Conservation (phyloP, 371 early-diverging fungal species). For the Dinochytrium kinnereticum region DNA sequence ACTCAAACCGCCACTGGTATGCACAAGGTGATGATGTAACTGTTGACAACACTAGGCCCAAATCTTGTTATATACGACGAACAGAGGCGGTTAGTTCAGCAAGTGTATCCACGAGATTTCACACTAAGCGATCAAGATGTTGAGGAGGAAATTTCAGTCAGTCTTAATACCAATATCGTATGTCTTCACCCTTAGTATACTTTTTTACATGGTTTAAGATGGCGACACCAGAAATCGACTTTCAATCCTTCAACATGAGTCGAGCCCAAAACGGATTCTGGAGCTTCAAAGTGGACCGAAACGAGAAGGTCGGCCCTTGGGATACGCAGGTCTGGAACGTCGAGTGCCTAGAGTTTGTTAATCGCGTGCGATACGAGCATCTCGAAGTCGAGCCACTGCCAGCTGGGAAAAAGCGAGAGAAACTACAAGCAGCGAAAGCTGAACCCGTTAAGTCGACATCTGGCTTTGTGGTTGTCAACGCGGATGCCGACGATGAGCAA, state of each 20-base stretch:
- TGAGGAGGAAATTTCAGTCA: constrained; percentile 50
- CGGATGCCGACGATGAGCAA: constrained; percentile 25
- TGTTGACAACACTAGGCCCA: constrained; percentile 21
- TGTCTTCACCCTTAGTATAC: neutral
- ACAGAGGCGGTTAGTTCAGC: constrained; percentile 47
- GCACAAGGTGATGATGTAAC: neutral
- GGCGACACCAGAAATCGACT: constrained; percentile 47
- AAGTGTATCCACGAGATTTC: constrained; percentile 49
- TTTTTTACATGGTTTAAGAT: constrained; percentile 19
- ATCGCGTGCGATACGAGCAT: constrained; percentile 44
- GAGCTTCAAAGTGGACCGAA: constrained; percentile 48
- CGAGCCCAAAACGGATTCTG: constrained; percentile 48
- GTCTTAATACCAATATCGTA: constrained; percentile 51
- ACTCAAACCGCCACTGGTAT: constrained; percentile 33
- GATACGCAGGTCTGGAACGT: constrained; percentile 48
- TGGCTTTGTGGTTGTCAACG: constrained; percentile 26
- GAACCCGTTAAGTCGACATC: neutral
- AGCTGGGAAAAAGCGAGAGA: constrained; percentile 7
- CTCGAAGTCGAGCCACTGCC: constrained; percentile 44
- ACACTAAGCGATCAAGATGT: constrained; percentile 40
- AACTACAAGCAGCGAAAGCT: constrained; percentile 5
- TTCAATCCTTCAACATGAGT: constrained; percentile 36
- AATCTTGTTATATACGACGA: constrained; percentile 50
- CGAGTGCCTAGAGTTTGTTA: constrained; percentile 33
- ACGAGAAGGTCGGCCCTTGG: constrained; percentile 46